phyloP scores from a whole-genome alignment of 345 rosid genomes.

The Mercurialis annua region DNA sequence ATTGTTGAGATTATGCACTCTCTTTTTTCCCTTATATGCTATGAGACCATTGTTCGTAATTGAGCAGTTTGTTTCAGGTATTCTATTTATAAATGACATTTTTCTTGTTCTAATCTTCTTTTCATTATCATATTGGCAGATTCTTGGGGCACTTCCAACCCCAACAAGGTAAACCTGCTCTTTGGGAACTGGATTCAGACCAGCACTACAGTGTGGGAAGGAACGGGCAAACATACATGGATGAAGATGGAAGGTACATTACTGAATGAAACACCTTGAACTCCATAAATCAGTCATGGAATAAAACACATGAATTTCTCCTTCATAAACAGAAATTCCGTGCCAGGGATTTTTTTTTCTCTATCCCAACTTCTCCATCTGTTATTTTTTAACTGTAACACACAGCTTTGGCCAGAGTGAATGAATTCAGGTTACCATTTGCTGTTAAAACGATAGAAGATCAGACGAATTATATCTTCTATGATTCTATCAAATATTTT shows the following conservation, averaged over 20 bases:
- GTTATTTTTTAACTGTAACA: constrained; percentile 13
- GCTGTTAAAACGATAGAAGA: background rate
- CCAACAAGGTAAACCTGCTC: constrained; percentile 60
- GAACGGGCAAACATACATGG: constrained; percentile 55
- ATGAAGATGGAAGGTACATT: constrained; percentile 63
- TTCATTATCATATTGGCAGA: constrained; percentile 41
- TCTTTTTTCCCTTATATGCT: background rate
- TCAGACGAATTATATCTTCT: constrained; percentile 6
- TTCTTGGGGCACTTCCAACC: constrained; percentile 92
- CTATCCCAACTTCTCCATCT: background rate
- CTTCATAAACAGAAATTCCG: background rate
- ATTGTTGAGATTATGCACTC: background rate
- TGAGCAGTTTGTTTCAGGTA: constrained; percentile 5
- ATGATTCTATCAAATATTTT: constrained; percentile 2
- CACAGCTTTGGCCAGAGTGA: constrained; percentile 6
- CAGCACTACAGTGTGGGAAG: constrained; percentile 44
- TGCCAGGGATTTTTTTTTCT: background rate
- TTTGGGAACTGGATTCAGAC: constrained; percentile 78
- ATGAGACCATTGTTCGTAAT: background rate
- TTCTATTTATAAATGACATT: background rate
- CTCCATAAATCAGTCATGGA: background rate
- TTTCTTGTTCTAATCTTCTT: background rate
- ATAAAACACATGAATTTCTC: constrained; percentile 1
- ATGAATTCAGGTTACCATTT: background rate
- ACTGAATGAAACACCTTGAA: constrained; percentile 13